Evolutionary conservation across 176 grass and related monocot species (phyloP).

Genomic region (Avena sativa): DNA sequence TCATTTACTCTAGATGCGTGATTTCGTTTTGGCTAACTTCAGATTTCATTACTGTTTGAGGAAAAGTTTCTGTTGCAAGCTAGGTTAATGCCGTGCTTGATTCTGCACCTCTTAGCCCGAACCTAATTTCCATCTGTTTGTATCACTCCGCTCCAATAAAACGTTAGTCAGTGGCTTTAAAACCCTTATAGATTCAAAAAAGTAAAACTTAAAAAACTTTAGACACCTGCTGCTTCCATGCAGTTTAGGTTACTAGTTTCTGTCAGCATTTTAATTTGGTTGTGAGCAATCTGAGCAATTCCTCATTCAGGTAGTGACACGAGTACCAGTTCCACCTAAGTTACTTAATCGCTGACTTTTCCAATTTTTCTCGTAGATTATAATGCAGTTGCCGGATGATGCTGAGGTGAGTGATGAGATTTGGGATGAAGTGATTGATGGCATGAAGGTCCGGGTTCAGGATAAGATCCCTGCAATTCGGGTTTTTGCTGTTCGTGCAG

Average conservation of each 20-base stretch:
- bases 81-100: neutral
- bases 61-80: neutral
- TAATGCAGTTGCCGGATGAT: conserved; percentile 77
- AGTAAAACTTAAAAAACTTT: neutral
- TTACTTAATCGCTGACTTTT: conserved; percentile 16
- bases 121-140: neutral
- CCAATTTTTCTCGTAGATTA: conserved; percentile 57
- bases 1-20: neutral
- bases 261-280: neutral
- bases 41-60: neutral
- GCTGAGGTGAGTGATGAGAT: conserved; percentile 80
- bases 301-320: neutral
- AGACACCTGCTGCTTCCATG: neutral
- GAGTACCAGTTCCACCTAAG: neutral
- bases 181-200: neutral
- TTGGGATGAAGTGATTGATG: conserved; percentile 90
- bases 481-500: conserved; percentile 66
- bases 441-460: conserved; percentile 68
- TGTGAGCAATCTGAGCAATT: neutral
- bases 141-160: conserved; percentile 15
- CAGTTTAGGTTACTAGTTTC: neutral
- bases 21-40: neutral
- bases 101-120: neutral
- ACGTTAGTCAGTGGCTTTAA: neutral
- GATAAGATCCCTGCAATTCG: conserved; percentile 85